Evolutionary conservation across 2,329 filamentous ascomycete species (phyloP), one percentile per base, ranked within the genome.

Genomic region (Dactylellina cionopaga): DNA sequence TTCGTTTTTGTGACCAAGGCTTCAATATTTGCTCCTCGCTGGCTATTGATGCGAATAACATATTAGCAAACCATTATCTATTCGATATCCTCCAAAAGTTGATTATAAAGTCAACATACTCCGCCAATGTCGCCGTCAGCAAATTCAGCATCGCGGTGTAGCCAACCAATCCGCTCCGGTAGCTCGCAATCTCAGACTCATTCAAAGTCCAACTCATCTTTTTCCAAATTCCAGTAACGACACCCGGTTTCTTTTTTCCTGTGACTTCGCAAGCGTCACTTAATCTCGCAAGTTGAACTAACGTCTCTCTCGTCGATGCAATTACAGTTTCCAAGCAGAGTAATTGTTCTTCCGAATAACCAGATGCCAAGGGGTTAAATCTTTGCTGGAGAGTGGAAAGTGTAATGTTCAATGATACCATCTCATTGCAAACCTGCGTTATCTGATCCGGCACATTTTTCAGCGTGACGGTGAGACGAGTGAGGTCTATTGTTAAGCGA

Each of bases 401-500:
- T 22, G 68, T 72, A 37, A 59, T 46, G 25, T 72, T 65, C 54
- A 72, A 60, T 13, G 68, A 37, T 72, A 72, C 68, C 59, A 65
- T 65, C 68, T 72, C 68, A 72, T 65, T 72, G 33, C 68, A 72
- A 31, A 72, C 68, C 54, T 72, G 68, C 31, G 68, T 65, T 72
- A 72, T 72, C 59, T 72, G 68, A 65, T 72, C 68, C 59, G 68
- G 68, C 41, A 72, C 68, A 72, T 72, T 72, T 72, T 46, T 65
- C 22, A 72, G 68, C 19, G 59, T 60, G 31, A 72, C 68, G 25
- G 59, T 72, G 37, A 72, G 59, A 22, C 68, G 68, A 22, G 68
- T 72, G 31, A 72, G 68, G 39, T 72, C 68, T 39, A 72, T 72
- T 5, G 68, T 72, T 60, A 72, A 43, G 17, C 68, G 68, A 46